Conservation (phyloP, 2,329 filamentous ascomycete species). For the Dothideomycetes sp. region DNA sequence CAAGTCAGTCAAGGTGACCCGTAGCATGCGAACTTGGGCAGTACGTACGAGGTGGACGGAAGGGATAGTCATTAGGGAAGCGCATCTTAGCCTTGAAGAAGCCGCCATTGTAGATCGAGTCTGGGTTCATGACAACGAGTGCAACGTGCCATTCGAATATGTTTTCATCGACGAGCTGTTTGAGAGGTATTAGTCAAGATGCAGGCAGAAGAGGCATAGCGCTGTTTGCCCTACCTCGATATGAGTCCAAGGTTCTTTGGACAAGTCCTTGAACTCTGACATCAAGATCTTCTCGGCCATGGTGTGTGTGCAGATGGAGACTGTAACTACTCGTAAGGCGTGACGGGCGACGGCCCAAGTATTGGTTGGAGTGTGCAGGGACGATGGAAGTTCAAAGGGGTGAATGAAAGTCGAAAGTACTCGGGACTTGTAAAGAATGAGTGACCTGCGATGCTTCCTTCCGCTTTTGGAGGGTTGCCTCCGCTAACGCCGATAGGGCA, state of each 20-base stretch:
- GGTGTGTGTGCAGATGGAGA: conserved; percentile 11
- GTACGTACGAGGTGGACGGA: conserved; percentile 59
- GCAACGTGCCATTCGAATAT: conserved; percentile 81
- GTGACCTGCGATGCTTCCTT: no score
- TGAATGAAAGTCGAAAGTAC: no score
- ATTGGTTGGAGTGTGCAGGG: no score
- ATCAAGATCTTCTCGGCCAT: conserved; percentile 73
- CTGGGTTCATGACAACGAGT: conserved; percentile 84
- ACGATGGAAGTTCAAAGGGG: no score
- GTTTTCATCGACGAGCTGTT: conserved; percentile 65
- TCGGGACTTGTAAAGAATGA: no score
- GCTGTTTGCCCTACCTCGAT: conserved; percentile 55
- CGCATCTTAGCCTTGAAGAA: conserved; percentile 89
- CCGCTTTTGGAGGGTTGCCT: no score
- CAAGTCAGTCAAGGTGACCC: not conserved
- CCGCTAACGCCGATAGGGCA: no score
- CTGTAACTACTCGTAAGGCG: no score
- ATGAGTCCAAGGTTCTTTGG: conserved; percentile 88
- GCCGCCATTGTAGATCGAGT: conserved; percentile 83
- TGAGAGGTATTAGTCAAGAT: not conserved
- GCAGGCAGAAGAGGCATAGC: not conserved
- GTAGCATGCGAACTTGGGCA: not conserved
- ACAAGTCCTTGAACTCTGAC: conserved; percentile 73
- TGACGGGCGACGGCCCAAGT: no score
- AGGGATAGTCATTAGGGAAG: conserved; percentile 84